phyloP scores from a whole-genome alignment of 345 rosid species.

The Syzygium aromaticum region DNA sequence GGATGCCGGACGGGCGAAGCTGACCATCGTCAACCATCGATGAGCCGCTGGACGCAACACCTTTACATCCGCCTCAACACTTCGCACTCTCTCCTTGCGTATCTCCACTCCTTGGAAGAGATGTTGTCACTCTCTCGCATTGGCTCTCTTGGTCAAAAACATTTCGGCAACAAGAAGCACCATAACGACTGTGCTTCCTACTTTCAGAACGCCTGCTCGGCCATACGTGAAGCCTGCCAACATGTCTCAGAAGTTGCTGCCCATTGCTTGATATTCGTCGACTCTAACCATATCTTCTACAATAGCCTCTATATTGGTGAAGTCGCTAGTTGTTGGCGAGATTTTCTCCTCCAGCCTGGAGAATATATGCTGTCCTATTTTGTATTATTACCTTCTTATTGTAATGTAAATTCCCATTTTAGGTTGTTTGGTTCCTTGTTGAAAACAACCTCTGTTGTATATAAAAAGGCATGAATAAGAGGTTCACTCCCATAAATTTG shows the following conservation, averaged over 20 bases:
- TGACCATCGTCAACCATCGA: constrained; percentile 65
- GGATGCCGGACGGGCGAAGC: constrained; percentile 16
- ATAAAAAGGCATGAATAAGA: too few relatives aligned
- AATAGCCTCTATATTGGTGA: constrained; percentile 64
- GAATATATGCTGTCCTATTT: too few relatives aligned
- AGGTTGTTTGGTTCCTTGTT: too few relatives aligned
- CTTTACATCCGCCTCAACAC: constrained; percentile 86
- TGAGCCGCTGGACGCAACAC: constrained; percentile 87
- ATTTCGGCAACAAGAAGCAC: background rate
- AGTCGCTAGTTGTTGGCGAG: too few relatives aligned
- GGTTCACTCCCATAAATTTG: too few relatives aligned
- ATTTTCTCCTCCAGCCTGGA: too few relatives aligned
- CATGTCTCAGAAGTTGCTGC: constrained; percentile 93
- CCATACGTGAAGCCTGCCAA: constrained; percentile 73
- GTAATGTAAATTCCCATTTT: too few relatives aligned
- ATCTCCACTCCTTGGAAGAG: constrained; percentile 66
- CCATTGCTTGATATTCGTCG: constrained; percentile 64
- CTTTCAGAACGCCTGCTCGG: constrained; percentile 44
- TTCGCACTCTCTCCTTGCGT: constrained; percentile 53
- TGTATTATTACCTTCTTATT: too few relatives aligned
- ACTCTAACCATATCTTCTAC: constrained; percentile 63
- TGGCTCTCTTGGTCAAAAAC: background rate
- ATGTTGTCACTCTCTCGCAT: constrained; percentile 43
- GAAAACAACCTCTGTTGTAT: too few relatives aligned
- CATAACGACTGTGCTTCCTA: constrained; percentile 23